Evolutionary conservation across 768 basidiomycete genomes (phyloP), one percentile per base, ranked within the genome.

Genomic region (Auriscalpium orientale): DNA sequence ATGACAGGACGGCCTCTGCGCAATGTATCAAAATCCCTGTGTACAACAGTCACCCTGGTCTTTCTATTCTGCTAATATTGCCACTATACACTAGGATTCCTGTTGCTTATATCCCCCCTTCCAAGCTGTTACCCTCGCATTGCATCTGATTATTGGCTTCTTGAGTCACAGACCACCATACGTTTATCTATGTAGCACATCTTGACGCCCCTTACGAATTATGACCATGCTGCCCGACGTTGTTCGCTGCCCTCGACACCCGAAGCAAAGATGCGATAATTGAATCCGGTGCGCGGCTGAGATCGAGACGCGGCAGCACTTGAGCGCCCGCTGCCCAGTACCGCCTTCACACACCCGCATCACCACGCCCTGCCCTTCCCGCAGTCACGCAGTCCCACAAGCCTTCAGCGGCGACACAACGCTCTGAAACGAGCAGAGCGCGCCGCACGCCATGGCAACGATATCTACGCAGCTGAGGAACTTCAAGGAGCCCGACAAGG

Each of bases 401-500:
- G 28, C 28, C 28, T 28, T 28, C 4, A 28, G 28, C 28, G 28
- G 28, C 28, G 28, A 28, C 28, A 28, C 28, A 28, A 28, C 28
- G 28, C 28, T 28, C 28, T 28, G 28, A 18, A 7, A 48, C 46
- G 18, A 20, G 13, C 28, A 20, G 28, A 3, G 28, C 36, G 28
- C 28, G 28, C 28, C 28, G 28, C 28, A 28, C 21, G 57, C 58
- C 22, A 91, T 91, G 90, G 76, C 88, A 40, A 87, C 83, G 51
- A 92, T 92, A 66, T 89, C 87, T 49, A 89, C 89, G 21, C 89
- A 93, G 60, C 81, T 97, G 46, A 84, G 93, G 54, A 82, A 89
- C 66, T 93, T 94, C 79, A 91, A 89, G 76, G 93, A 95, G 71
- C 91, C 91, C 47, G 86, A 88, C 8, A 92, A 85, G 71, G 93